Conservation (phyloP, 2,329 filamentous ascomycete species). For the Neonectria neomacrospora region DNA sequence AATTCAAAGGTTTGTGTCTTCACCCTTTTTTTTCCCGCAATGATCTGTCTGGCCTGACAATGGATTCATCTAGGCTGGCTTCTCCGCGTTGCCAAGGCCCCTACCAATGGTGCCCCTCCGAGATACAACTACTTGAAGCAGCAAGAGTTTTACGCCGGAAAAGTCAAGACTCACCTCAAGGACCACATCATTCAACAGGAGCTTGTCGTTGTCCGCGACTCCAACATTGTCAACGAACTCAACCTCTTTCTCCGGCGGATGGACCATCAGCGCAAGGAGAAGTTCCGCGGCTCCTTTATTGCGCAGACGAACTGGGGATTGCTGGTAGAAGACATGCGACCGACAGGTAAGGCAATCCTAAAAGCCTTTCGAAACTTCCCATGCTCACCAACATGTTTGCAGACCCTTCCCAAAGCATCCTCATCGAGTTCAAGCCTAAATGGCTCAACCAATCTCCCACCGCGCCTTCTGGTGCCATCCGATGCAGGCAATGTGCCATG, state of each 20-base stretch:
- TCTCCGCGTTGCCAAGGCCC: conserved; percentile 54
- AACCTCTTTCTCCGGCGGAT: conserved; percentile 64
- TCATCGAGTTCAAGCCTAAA: conserved; percentile 86
- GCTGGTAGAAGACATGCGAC: conserved; percentile 77
- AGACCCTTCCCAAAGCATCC: conserved; percentile 47
- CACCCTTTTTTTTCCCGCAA: conserved; percentile 6
- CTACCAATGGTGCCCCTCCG: conserved; percentile 44
- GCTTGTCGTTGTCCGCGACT: conserved; percentile 51
- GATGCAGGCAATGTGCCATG: conserved; percentile 80
- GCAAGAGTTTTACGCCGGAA: conserved; percentile 50
- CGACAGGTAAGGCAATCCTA: conserved; percentile 42
- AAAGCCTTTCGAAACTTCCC: background rate
- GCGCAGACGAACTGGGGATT: conserved; percentile 72
- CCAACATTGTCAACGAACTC: conserved; percentile 55
- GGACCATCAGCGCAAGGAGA: conserved; percentile 57
- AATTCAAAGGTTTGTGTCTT: conserved; percentile 51
- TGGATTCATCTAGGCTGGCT: conserved; percentile 47
- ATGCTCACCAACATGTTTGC: conserved; percentile 17
- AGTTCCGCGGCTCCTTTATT: conserved; percentile 61
- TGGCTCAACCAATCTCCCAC: conserved; percentile 82
- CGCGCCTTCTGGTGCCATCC: conserved; percentile 69
- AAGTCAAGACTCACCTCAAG: conserved; percentile 51
- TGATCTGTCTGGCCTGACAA: conserved; percentile 28
- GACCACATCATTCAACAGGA: conserved; percentile 51
- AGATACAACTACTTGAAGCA: conserved; percentile 53